Conservation (phyloP, 371 early-diverging fungal genomes). For the Rhizopus stolonifer region DNA sequence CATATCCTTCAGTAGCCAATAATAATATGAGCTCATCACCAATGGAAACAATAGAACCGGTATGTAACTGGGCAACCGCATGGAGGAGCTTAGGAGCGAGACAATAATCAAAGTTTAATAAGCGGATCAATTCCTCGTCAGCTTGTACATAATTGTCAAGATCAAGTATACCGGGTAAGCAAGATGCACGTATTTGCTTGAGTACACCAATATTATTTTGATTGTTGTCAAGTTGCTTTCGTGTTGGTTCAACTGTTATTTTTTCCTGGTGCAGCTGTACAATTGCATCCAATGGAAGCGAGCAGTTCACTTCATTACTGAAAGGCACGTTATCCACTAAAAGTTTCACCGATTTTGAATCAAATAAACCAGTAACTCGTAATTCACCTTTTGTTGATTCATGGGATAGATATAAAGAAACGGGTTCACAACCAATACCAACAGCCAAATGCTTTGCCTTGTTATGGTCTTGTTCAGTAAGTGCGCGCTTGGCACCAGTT, state of each 20-base stretch:
- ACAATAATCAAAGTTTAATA: slow-evolving; percentile 10
- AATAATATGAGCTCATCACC: too few relatives aligned
- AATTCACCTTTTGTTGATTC: neutral
- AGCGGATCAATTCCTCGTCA: neutral
- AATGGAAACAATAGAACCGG: slow-evolving; percentile 10
- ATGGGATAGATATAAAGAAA: neutral
- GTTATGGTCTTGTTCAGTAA: neutral
- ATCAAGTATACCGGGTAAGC: neutral
- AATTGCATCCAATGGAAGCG: neutral
- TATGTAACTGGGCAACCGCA: slow-evolving; percentile 11
- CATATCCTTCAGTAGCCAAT: too few relatives aligned
- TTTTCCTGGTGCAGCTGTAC: slow-evolving; percentile 3
- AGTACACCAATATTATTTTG: neutral
- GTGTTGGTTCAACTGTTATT: neutral
- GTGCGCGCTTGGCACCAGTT: neutral
- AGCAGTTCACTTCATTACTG: neutral
- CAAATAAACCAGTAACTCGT: neutral
- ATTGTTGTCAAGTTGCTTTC: neutral
- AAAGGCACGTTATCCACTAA: neutral
- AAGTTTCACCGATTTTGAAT: neutral
- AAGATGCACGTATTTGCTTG: neutral
- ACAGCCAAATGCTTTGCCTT: neutral
- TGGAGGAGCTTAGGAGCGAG: slow-evolving; percentile 3
- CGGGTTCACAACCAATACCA: neutral
- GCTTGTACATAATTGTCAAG: neutral